Base-by-base conservation (phyloP, 2,329 filamentous ascomycete species). In the Phoma sp. region DNA sequence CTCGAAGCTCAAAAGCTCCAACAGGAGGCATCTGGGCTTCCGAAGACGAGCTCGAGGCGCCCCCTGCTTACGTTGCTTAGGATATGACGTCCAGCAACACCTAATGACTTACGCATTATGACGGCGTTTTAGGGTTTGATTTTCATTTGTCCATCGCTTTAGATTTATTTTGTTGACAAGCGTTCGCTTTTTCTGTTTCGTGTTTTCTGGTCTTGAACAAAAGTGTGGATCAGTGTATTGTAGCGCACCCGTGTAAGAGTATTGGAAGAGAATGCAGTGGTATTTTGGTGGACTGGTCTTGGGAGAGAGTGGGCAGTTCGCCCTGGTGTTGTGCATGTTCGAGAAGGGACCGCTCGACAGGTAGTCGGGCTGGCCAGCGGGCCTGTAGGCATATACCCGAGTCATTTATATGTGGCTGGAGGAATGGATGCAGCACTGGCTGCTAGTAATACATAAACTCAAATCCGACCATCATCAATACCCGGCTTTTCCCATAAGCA, bases 31-130 rank as follows among this genome's bases (percentile, higher is more conserved):
- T 69, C 61, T 60, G 60, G 36, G 51, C 51, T 29, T 57, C 52
- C 7, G 70, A 68, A 12, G 69, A 68, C 15, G 67, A 67, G 38
- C 57, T 68, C 24, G 70, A 72, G 24, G 69, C 71, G 17, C 71
- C 71, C 38, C 71, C 71, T 32, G 71, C 71, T 21, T 74, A 74
- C 61, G 70, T 71, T 36, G 71, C 70, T 37, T 73, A 61, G 52
- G 36, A 41, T 36, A 32, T 12, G 13, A n/a, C 12, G 39, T 50
- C 46, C 45, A 31, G 47, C 47, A 47, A 51, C 47, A 51, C 8
- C 38, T 51, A 51, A 57, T 51, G 53, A 57, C 4, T 51, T 15
- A 57, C 40, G 53, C 43, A 48, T 57, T 13, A 57, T 51, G 53
- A 57, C 29, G 53, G 53, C 47, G 47, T 57, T 51, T n/a, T 33